Evolutionary conservation across 169 alveolate genomes (phyloP), one percentile per base, ranked within the genome.

Genomic region (Prorocentrum cordatum): DNA sequence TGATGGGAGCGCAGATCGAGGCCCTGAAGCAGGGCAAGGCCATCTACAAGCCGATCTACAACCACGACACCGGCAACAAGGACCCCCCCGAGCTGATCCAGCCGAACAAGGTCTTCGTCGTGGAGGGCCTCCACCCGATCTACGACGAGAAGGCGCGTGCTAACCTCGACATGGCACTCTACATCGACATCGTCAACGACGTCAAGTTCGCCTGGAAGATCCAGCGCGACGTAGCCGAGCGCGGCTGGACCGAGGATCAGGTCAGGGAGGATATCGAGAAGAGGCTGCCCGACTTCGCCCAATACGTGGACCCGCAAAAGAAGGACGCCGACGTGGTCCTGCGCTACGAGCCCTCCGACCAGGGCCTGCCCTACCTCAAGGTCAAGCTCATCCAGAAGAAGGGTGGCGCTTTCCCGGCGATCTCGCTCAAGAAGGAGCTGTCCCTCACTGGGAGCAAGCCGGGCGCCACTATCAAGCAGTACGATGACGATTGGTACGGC

Each of bases 241-340:
- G 89, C 36, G 89, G 89, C 89, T 79, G 89, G 89, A 79, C 89
- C 18, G 89, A 79, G 89, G 89, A 79, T 22, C 89, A 79, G 89
- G 89, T 79, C 66, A 39, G 66, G 12, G 89, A 59, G 54, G 89
- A 79, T 50, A 79, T 79, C 47, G 89, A 79, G 36, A 79, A 79
- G 89, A 75, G 89, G 10, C 33, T 79, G 42, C 89, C 89, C 4
- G 89, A 79, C 66, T 79, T 79, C 89, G 59, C 89, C 33, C 26
- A 59, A 77, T 79, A 79, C 45, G 89, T 79, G 79, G 89, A 79
- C 50, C 89, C 89, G 0, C 89, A 79, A 77, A 79, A 79, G 89
- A 31, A 18, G 33, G 68, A 59, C 20, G 6, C 68, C 12, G 68
- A 22, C n/a, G 29, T 22, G 33, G 20, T 58, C 32, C 16, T 9